Evolutionary conservation across 176 grass and related monocot species (phyloP).

Genomic region (Musa beccarii): DNA sequence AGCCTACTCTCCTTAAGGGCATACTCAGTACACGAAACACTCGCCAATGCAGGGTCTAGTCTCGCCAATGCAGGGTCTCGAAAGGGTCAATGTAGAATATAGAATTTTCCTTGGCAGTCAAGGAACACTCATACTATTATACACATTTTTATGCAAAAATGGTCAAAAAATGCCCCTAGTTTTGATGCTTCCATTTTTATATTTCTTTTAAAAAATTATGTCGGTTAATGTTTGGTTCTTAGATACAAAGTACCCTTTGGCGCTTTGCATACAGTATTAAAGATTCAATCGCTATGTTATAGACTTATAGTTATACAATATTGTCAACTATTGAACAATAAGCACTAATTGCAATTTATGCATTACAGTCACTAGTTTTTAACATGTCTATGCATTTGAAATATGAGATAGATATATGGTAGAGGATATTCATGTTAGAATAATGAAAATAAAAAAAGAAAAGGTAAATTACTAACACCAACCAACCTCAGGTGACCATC

Average conservation of each 20-base stretch:
- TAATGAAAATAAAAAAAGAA: not conserved
- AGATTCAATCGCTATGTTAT: not conserved
- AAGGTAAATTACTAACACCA: constrained; percentile 1
- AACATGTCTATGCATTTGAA: not conserved
- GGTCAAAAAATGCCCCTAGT: not conserved
- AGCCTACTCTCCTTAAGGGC: too few species aligned
- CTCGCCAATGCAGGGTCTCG: too few species aligned
- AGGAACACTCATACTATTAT: not conserved
- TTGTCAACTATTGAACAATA: not conserved
- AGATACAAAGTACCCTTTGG: too few species aligned
- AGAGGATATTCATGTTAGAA: not conserved
- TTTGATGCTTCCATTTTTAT: too few species aligned
- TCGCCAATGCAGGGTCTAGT: too few species aligned
- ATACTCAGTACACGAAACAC: too few species aligned
- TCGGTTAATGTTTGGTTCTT: too few species aligned
- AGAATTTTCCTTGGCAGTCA: not conserved
- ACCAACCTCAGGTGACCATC: constrained; percentile 80
- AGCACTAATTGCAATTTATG: not conserved
- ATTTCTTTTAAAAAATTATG: too few species aligned
- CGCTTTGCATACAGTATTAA: too few species aligned
- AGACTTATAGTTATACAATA: not conserved
- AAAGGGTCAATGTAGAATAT: too few species aligned
- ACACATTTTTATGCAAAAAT: not conserved
- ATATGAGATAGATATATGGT: not conserved
- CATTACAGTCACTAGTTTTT: not conserved